phyloP scores from a whole-genome alignment of 306 rosid species.

The Cucurbita argyrosperma region DNA sequence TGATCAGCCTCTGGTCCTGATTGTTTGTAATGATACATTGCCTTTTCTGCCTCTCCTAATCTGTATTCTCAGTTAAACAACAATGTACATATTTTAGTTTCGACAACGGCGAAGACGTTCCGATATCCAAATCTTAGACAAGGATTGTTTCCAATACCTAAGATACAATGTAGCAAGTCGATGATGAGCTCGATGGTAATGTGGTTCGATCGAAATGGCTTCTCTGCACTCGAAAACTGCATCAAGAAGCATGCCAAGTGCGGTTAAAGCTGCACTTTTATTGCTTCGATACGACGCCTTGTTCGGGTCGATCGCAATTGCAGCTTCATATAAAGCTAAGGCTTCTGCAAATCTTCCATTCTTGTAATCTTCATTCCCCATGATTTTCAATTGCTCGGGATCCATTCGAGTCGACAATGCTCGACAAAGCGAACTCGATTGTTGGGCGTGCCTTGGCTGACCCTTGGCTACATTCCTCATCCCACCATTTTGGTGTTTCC shows the following conservation, averaged over 20 bases:
- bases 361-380: constrained; percentile 93
- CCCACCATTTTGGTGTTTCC: constrained; percentile 8
- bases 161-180: constrained; percentile 67
- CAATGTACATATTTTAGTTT: neutral
- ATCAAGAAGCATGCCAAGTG: constrained; percentile 68
- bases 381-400: constrained; percentile 65
- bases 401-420: constrained; percentile 81
- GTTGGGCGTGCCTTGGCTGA: constrained; percentile 7
- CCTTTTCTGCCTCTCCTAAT: constrained; percentile 72
- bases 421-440: constrained; percentile 41
- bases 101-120: neutral
- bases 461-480: constrained; percentile 5
- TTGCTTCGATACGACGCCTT: constrained; percentile 86
- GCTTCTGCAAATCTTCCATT: constrained; percentile 79
- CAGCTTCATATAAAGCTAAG: constrained; percentile 72
- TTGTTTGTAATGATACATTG: constrained; percentile 57
- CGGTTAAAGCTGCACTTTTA: constrained; percentile 70
- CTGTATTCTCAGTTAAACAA: constrained; percentile 16
- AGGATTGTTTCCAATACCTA: constrained; percentile 24
- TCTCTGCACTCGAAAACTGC: constrained; percentile 85
- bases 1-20: constrained; percentile 77
- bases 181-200: constrained; percentile 75
- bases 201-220: constrained; percentile 74
- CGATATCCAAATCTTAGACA: neutral
- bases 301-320: constrained; percentile 58